Evolutionary conservation across 2,329 filamentous ascomycete genomes (phyloP).

Genomic region (Exserohilum rostratum): DNA sequence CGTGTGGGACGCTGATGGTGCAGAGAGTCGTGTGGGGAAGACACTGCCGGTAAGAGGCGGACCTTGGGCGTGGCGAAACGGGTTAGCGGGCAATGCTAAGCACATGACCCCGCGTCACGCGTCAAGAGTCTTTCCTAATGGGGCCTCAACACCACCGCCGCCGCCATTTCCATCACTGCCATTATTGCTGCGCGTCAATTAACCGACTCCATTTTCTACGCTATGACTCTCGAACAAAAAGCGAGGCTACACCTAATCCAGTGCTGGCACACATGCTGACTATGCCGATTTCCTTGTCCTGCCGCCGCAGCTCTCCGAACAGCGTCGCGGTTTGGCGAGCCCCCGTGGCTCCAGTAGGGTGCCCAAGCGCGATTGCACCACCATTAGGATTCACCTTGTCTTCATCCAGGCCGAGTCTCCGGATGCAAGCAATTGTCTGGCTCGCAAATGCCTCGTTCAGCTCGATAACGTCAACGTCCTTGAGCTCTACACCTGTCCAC

Average conservation of each 20-base stretch:
- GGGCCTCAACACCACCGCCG: not conserved
- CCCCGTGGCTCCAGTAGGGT: slow-evolving; percentile 78
- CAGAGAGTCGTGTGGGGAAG: slow-evolving; percentile 36
- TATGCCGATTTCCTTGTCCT: slow-evolving; percentile 77
- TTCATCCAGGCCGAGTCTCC: slow-evolving; percentile 68
- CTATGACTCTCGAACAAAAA: slow-evolving; percentile 40
- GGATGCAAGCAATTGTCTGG: slow-evolving; percentile 91
- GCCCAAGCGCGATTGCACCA: slow-evolving; percentile 81
- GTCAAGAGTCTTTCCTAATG: not conserved
- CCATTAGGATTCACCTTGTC: slow-evolving; percentile 81
- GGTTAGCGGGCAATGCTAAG: not conserved
- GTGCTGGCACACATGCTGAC: slow-evolving; percentile 77
- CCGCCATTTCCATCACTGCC: not conserved
- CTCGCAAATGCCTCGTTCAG: slow-evolving; percentile 97
- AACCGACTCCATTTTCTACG: not conserved
- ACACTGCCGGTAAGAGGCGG: slow-evolving; percentile 7
- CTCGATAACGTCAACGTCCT: slow-evolving; percentile 88
- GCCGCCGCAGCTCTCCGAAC: slow-evolving; percentile 70
- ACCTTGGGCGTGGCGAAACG: not conserved
- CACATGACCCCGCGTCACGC: slow-evolving; percentile 7
- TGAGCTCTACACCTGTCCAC: slow-evolving; percentile 75
- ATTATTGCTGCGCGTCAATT: not conserved
- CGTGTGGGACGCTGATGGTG: slow-evolving; percentile 24
- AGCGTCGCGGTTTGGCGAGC: slow-evolving; percentile 83
- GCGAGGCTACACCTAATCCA: slow-evolving; percentile 39